Percentiles rank a stretch among this genome's conserved stretches.
These are phyloP conservation scores for Coffea eugenioides DNA, from an alignment of 257 asterid genomes.

Conservation along the genomic window DNA sequence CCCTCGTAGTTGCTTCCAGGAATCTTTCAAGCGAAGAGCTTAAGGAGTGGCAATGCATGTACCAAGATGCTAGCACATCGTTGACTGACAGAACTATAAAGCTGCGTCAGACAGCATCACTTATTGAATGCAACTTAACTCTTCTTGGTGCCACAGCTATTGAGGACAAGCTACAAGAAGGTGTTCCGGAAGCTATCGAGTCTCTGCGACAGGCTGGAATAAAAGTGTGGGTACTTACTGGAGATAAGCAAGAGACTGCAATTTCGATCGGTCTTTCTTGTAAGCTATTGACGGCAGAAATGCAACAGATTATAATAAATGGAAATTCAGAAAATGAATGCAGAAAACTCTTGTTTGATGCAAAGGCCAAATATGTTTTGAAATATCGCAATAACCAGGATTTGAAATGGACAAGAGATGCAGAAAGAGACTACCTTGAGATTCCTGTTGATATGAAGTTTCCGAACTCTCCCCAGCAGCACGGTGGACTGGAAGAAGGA, in stretches of 20 bases:
- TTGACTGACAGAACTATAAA: slow-evolving; percentile 84
- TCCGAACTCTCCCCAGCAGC: slow-evolving; percentile 37
- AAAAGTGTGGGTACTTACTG: slow-evolving; percentile 98
- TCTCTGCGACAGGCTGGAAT: slow-evolving; percentile 95
- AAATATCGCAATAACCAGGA: slow-evolving; percentile 36
- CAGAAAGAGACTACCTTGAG: slow-evolving; percentile 51
- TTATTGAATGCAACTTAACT: slow-evolving; percentile 78
- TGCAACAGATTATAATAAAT: slow-evolving; percentile 82
- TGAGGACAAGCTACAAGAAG: slow-evolving; percentile 96
- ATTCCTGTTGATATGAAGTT: slow-evolving; percentile 46
- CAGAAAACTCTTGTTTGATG: slow-evolving; percentile 73
- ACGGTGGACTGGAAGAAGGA: slow-evolving; percentile 44
- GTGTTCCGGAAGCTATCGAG: slow-evolving; percentile 96
- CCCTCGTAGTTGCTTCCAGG: slow-evolving; percentile 85
- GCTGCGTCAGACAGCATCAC: slow-evolving; percentile 85
- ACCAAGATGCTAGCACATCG: slow-evolving; percentile 96
- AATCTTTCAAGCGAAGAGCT: slow-evolving; percentile 72
- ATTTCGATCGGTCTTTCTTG: slow-evolving; percentile 95
- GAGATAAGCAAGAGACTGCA: slow-evolving; percentile 99
- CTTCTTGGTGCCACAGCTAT: slow-evolving; percentile 97
- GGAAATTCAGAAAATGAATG: slow-evolving; percentile 91
- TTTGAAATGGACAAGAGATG: slow-evolving; percentile 34
- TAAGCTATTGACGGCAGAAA: slow-evolving; percentile 88
- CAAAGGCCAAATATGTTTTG: slow-evolving; percentile 60
- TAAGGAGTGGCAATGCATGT: slow-evolving; percentile 85